Percentiles rank a stretch among this genome's conserved stretches.
Conservation (phyloP, 2,329 filamentous ascomycete species). For the Shiraia bambusicola region DNA sequence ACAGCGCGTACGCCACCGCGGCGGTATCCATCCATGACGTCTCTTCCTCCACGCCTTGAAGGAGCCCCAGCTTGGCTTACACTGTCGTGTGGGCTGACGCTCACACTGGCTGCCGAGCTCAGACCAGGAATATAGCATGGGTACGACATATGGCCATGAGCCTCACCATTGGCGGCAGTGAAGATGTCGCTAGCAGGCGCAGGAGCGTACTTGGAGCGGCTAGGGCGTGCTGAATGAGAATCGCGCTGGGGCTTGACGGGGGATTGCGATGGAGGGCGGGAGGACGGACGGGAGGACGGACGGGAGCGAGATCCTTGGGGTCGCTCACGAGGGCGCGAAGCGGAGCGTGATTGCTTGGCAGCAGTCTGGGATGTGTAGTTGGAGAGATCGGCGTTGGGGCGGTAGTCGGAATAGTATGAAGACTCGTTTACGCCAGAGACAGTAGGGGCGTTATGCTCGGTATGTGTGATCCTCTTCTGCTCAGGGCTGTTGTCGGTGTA, state of each 20-base stretch:
- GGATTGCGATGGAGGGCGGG: constrained; percentile 37
- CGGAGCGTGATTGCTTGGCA: constrained; percentile 18
- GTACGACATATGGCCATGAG: constrained; percentile 57
- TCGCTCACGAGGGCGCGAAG: constrained; percentile 14
- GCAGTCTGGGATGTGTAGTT: constrained; percentile 24
- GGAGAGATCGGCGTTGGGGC: constrained; percentile 39
- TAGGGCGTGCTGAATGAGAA: constrained; percentile 24
- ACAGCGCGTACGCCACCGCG: constrained; percentile 44
- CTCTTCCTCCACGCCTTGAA: constrained; percentile 39
- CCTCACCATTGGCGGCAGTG: constrained; percentile 43
- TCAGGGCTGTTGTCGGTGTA: constrained; percentile 42
- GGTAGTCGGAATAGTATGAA: constrained; percentile 46
- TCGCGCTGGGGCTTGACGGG: constrained; percentile 38
- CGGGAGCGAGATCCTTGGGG: constrained; percentile 31
- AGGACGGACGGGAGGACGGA: constrained; percentile 33
- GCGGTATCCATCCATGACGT: constrained; percentile 48
- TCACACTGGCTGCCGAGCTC: constrained; percentile 42
- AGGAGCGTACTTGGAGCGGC: constrained; percentile 5
- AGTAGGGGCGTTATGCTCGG: constrained; percentile 15
- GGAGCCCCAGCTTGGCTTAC: constrained; percentile 44
- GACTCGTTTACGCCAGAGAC: constrained; percentile 34
- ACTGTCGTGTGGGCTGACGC: constrained; percentile 34
- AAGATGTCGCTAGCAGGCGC: constrained; percentile 36
- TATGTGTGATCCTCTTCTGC: neutral
- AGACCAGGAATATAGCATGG: constrained; percentile 59